Conservation (phyloP, 345 rosid genomes). For the Noccaea bulbosa region DNA sequence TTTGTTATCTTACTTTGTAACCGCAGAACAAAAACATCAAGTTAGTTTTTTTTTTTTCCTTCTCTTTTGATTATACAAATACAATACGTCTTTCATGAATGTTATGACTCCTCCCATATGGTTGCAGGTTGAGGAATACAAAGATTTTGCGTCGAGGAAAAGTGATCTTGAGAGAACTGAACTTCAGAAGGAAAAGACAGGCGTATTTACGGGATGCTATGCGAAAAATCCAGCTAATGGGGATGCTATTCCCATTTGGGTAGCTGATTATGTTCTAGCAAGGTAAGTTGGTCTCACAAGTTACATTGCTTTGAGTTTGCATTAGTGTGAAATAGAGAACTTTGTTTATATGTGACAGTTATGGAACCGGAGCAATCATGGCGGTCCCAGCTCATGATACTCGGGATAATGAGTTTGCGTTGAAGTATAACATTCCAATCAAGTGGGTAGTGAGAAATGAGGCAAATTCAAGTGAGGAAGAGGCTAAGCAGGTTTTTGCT, state of each 20-base stretch:
- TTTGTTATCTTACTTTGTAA: slow-evolving; percentile 58
- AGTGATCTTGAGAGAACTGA: slow-evolving; percentile 97
- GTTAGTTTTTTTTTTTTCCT: slow-evolving; percentile 47
- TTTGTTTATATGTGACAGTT: slow-evolving; percentile 53
- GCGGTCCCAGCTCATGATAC: slow-evolving; percentile 94
- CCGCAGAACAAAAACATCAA: slow-evolving; percentile 51
- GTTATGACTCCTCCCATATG: slow-evolving; percentile 25
- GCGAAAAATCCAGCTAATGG: slow-evolving; percentile 88
- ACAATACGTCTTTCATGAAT: not conserved
- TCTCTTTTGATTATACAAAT: slow-evolving; percentile 3
- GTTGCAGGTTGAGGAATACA: slow-evolving; percentile 83
- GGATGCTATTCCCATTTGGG: slow-evolving; percentile 88
- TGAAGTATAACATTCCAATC: slow-evolving; percentile 71
- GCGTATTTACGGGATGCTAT: slow-evolving; percentile 79
- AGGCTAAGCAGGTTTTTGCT: slow-evolving; percentile 55
- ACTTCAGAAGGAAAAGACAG: slow-evolving; percentile 93
- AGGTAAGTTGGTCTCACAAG: slow-evolving; percentile 47
- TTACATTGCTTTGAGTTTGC: slow-evolving; percentile 4
- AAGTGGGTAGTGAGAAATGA: slow-evolving; percentile 68
- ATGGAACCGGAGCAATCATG: slow-evolving; percentile 98
- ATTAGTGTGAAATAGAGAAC: slow-evolving; percentile 17
- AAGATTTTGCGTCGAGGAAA: slow-evolving; percentile 70
- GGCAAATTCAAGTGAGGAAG: slow-evolving; percentile 50
- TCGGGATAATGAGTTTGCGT: slow-evolving; percentile 85
- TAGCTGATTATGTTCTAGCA: slow-evolving; percentile 90